Percentiles rank a stretch among this genome's conserved stretches.
These are phyloP conservation scores for Clonostachys solani DNA, from an alignment of 2,329 filamentous ascomycete species.

Conservation along the genomic window DNA sequence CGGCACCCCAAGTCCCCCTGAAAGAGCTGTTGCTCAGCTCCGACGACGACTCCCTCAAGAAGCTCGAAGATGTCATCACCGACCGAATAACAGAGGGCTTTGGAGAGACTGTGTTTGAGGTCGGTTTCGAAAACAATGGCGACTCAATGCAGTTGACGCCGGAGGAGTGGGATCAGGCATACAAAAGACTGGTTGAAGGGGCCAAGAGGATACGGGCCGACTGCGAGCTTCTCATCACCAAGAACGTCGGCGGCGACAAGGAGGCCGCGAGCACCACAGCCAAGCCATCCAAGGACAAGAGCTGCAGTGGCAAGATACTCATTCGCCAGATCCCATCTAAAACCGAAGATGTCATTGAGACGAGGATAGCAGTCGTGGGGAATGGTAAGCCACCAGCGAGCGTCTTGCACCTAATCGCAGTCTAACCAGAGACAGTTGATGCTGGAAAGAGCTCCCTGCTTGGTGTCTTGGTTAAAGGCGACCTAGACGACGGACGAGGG, in stretches of 20 bases:
- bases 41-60: slow-evolving; percentile 53
- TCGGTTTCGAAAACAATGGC: slow-evolving; percentile 87
- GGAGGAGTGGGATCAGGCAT: slow-evolving; percentile 71
- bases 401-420: neutral
- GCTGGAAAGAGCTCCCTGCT: slow-evolving; percentile 96
- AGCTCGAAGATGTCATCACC: slow-evolving; percentile 62
- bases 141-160: slow-evolving; percentile 75
- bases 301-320: slow-evolving; percentile 80
- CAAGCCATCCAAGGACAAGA: slow-evolving; percentile 60
- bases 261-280: slow-evolving; percentile 58
- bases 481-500: slow-evolving; percentile 89
- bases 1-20: slow-evolving; percentile 61
- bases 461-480: slow-evolving; percentile 91
- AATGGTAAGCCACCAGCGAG: slow-evolving; percentile 57
- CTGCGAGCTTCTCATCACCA: slow-evolving; percentile 81
- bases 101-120: slow-evolving; percentile 85
- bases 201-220: slow-evolving; percentile 65
- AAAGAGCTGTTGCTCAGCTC: slow-evolving; percentile 70
- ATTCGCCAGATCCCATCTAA: slow-evolving; percentile 70
- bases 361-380: slow-evolving; percentile 91
- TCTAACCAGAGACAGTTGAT: slow-evolving; percentile 59
- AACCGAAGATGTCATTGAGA: slow-evolving; percentile 89
- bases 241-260: slow-evolving; percentile 75
- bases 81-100: slow-evolving; percentile 75
- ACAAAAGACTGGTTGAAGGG: slow-evolving; percentile 60